phyloP scores from a whole-genome alignment of 176 grass and related monocot genomes.

The Oryza meridionalis region DNA sequence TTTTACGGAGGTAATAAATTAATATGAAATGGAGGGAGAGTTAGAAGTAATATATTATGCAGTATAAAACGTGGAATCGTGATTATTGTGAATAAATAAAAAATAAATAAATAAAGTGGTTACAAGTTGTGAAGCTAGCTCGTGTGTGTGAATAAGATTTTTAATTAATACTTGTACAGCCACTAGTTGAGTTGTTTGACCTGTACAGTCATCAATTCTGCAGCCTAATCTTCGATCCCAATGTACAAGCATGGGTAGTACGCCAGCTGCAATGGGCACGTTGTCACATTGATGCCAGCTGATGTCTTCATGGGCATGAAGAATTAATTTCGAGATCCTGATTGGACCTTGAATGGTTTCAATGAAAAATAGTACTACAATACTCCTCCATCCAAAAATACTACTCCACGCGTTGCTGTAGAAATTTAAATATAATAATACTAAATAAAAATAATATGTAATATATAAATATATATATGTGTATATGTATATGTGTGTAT shows the following conservation, averaged over 20 bases:
- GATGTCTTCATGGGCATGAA: background rate
- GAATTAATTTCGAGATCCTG: background rate
- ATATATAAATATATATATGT: no score
- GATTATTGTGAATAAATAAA: background rate
- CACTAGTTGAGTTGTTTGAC: background rate
- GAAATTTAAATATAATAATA: no score
- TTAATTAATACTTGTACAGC: background rate
- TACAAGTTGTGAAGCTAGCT: background rate
- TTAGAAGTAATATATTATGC: no score
- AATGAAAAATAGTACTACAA: background rate
- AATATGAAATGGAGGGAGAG: no score
- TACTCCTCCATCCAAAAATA: no score
- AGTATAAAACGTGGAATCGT: no score
- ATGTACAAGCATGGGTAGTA: background rate
- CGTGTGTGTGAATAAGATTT: background rate
- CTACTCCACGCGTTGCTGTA: no score
- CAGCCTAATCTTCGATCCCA: no score
- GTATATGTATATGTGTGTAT: no score
- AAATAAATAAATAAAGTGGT: background rate
- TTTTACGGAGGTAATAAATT: no score
- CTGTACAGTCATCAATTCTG: background rate
- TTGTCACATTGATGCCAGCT: background rate
- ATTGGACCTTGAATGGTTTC: background rate
- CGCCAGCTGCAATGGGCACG: background rate
- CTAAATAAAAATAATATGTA: no score